Base-by-base conservation (phyloP, 148 eudicot genomes). In the Suaeda aralocaspica region DNA sequence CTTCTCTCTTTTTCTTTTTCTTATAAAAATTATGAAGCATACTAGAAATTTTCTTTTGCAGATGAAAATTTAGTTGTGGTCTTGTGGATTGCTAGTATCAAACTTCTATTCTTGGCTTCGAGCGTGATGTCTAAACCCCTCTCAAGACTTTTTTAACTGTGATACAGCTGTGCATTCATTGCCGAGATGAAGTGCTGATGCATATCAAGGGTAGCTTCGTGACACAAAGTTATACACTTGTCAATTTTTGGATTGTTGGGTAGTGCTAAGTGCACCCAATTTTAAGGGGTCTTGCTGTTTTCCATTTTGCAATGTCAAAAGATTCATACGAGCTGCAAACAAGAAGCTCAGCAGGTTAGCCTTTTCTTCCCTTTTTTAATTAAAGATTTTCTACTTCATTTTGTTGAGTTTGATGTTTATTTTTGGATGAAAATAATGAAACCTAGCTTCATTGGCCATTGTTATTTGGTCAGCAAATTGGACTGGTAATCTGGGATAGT, bases 221-320 rank as follows among this genome's bases (percentile, higher is more conserved):
- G 57, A 44, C 15, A 55, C 50, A 56, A 15, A 19, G 19, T 39
- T 65, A 59, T 58, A 51, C 52, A 61, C 39, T 39, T 24, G 26
- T 49, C 36, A 69, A 8, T 22, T 75, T 42, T 31, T n/a, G 34
- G 51, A 30, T 26, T n/a, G 9, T 42, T 45, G 55, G 65, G 78
- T 53, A 62, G 34, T 29, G 63, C 18, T 65, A n/a, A 34, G 53
- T 42, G 48, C 29, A 46, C 59, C 22, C 11, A 29, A 76, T 49
- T 26, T 39, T 19, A 53, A 44, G 64, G 51, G 52, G 66, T 18
- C 39, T 66, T 39, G 67, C 51, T 70, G 56, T 25, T 45, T 12
- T 64, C 21, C 58, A 48, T 49, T 56, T 16, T 76, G 79, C 66
- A 49, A 76, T 76, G 79, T 76, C 79, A 49, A 76, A 76, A 51